phyloP scores from a whole-genome alignment of 768 basidiomycete species.

The Leccinum broughii region DNA sequence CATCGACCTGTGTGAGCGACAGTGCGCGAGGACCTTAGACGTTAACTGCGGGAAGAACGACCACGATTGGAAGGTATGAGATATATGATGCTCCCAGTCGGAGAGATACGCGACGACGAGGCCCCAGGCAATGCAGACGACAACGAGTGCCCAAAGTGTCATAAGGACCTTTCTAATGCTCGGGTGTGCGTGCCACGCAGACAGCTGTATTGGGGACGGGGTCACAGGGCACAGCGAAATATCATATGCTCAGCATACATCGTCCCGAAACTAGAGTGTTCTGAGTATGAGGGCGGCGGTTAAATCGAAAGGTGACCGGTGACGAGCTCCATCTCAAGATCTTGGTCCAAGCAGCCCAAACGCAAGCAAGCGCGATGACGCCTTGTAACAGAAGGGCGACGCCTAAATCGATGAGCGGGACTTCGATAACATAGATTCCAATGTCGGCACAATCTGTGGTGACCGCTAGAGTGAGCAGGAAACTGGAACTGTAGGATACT shows the following conservation, averaged over 20 bases:
- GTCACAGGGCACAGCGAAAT: conserved; percentile 7
- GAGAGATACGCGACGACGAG: too few species aligned
- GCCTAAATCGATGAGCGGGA: conserved; percentile 31
- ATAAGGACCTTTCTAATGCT: conserved; percentile 23
- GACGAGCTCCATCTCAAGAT: conserved; percentile 35
- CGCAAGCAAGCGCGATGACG: conserved; percentile 25
- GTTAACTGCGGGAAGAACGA: too few species aligned
- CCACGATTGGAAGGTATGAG: too few species aligned
- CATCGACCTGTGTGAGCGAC: too few species aligned
- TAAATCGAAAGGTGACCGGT: conserved; percentile 24
- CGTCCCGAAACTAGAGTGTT: conserved; percentile 19
- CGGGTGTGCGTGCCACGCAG: conserved; percentile 30
- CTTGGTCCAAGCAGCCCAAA: conserved; percentile 16
- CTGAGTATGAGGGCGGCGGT: conserved; percentile 29
- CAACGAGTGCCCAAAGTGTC: conserved; percentile 26
- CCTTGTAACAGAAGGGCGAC: conserved; percentile 26
- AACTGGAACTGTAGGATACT: conserved; percentile 30
- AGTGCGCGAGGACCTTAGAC: too few species aligned
- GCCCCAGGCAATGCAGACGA: conserved; percentile 26
- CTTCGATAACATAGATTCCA: background rate
- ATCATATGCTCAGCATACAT: conserved; percentile 28
- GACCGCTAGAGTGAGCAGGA: background rate
- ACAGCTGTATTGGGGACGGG: conserved; percentile 22
- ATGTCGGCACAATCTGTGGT: too few species aligned
- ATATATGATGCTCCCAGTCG: too few species aligned